These are phyloP conservation scores for Arachnomyces sp. DNA, from an alignment of 2,329 filamentous ascomycete genomes.

Conservation along the genomic window DNA sequence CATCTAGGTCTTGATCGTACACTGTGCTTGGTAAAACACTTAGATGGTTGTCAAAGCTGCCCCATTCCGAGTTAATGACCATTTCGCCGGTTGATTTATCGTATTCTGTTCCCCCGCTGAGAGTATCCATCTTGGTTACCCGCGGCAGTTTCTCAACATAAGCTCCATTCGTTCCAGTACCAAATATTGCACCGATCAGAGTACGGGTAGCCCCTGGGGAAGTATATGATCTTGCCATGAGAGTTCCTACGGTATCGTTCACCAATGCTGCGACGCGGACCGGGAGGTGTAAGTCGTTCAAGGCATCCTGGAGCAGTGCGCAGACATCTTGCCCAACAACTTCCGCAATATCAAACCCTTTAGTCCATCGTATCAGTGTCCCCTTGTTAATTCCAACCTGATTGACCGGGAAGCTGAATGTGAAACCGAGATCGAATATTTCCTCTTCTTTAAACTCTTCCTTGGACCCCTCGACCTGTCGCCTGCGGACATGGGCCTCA, in stretches of 20 bases:
- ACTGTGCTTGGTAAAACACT: constrained; percentile 76
- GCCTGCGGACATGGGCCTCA: constrained; percentile 57
- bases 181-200: constrained; percentile 91
- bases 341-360: constrained; percentile 96
- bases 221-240: constrained; percentile 96
- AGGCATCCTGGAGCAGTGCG: constrained; percentile 75
- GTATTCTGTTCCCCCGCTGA: constrained; percentile 49
- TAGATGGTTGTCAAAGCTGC: constrained; percentile 91
- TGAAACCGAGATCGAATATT: constrained; percentile 93
- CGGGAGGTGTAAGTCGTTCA: constrained; percentile 76
- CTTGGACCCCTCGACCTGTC: constrained; percentile 51
- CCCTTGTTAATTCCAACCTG: constrained; percentile 94
- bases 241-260: constrained; percentile 93
- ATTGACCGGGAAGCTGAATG: constrained; percentile 93
- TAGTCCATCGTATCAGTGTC: constrained; percentile 91
- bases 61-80: constrained; percentile 98
- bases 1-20: constrained; percentile 73
- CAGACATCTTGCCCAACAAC: constrained; percentile 93
- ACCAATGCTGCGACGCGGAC: constrained; percentile 93
- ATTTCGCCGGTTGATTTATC: constrained; percentile 80
- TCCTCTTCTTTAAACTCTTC: constrained; percentile 60
- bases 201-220: constrained; percentile 80
- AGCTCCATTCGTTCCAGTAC: constrained; percentile 93
- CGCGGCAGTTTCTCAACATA: constrained; percentile 88
- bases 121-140: constrained; percentile 62